Percentiles rank a stretch among this genome's conserved stretches.
phyloP scores from a whole-genome alignment of 257 asterid genomes.

The Solanum bulbocastanum region DNA sequence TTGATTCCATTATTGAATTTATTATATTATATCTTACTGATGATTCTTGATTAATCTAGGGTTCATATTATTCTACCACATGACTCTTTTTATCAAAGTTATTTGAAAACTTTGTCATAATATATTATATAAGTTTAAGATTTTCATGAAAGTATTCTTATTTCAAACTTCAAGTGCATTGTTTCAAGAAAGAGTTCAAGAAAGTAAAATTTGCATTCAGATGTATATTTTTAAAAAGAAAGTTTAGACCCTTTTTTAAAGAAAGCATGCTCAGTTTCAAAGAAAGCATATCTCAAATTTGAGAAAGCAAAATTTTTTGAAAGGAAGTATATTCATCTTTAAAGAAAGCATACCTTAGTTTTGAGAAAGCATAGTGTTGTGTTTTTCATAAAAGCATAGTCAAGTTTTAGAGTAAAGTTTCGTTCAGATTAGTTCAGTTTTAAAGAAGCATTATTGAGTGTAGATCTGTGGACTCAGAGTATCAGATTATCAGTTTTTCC shows the following conservation, averaged over 20 bases:
- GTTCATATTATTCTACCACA: background rate
- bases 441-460: background rate
- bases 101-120: background rate
- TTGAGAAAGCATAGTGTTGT: background rate
- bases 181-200: too few relatives aligned
- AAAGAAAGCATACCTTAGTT: background rate
- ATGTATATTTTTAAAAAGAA: too few relatives aligned
- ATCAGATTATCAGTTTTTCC: too few relatives aligned
- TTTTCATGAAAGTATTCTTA: background rate
- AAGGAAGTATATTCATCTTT: too few relatives aligned
- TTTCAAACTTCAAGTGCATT: background rate
- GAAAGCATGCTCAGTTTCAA: too few relatives aligned
- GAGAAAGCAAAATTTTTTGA: too few relatives aligned
- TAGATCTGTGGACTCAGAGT: too few relatives aligned
- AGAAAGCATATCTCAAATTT: too few relatives aligned
- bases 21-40: background rate
- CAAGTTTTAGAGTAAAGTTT: background rate
- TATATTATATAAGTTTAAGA: background rate
- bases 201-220: background rate
- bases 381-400: too few relatives aligned
- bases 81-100: background rate
- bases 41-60: background rate
- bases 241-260: background rate
- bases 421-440: background rate
- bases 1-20: too few relatives aligned